Evolutionary conservation across 192 early-diverging fungal genomes (phyloP), one percentile per base, ranked within the genome.

Genomic region (Gaertneriomyces sp.): DNA sequence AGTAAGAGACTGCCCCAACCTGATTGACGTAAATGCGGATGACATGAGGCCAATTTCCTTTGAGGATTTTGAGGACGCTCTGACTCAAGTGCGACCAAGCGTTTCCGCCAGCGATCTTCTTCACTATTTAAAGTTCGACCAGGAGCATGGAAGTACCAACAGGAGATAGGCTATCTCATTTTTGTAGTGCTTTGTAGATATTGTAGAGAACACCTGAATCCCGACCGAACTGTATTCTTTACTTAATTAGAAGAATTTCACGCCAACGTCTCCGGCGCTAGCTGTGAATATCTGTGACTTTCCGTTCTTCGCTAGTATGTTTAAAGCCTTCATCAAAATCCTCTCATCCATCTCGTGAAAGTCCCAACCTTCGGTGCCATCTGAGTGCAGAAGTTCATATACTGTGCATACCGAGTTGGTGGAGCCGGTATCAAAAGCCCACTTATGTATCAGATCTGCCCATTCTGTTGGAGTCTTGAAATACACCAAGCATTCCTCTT

Each of bases 391-490:
- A 61, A 98, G 78, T 76, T 98, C 95, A 69, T 92, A 95, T 20
- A 89, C 68, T 5, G 93, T 98, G 69, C 92, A 77, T 53, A 98
- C 87, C 0, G 88, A 83, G 70, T 90, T 91, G 61, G 85, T 85
- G 61, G 88, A 72, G 9, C 93, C 93, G 52, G 64, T 72, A 14
- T 87, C 84, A 61, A 81, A 84, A 2, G 86, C 94, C 92, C 93
- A 98, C 53, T 86, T 77, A 58, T 88, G 86, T 10, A 98, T 82
- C 65, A 89, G 67, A 10, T 72, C 59, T 2, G 92, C 93, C 95
- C 95, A 98, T 56, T 92, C 90, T 52, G 94, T 92, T 7, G 91
- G 91, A 71, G 87, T 91, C 61, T 87, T 82, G 93, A 93, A 96
- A 61, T 87, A 89, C 5, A 98, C 77, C 38, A 91, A 73, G 16